Percentiles rank a stretch among this genome's conserved stretches.
Conservation (phyloP, 2,329 filamentous ascomycete genomes). For the Periconia sp. region DNA sequence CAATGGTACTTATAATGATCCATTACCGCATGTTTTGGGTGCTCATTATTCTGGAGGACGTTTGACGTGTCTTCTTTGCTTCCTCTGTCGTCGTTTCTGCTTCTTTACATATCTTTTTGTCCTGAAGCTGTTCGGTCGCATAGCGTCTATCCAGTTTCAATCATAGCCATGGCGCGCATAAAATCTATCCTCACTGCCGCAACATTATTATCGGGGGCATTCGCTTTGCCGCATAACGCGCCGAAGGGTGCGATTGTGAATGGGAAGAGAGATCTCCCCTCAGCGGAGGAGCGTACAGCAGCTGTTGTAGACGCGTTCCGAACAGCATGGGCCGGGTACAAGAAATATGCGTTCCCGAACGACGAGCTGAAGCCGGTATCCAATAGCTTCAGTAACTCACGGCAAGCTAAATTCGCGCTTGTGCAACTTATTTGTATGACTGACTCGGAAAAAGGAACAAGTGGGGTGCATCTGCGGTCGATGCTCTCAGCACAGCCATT, state of each 20-base stretch:
- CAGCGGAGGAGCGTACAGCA: slow-evolving; percentile 30
- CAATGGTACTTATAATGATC: slow-evolving; percentile 3
- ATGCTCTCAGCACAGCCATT: slow-evolving; percentile 79
- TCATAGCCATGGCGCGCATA: slow-evolving; percentile 6
- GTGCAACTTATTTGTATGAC: neutral
- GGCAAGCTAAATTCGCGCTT: slow-evolving; percentile 55
- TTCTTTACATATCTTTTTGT: neutral
- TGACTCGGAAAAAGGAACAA: slow-evolving; percentile 67
- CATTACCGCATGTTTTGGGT: too few species aligned
- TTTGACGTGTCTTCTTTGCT: neutral
- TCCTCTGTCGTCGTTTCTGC: neutral
- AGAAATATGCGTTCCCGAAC: slow-evolving; percentile 75
- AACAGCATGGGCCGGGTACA: slow-evolving; percentile 59
- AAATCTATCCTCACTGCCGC: slow-evolving; percentile 6
- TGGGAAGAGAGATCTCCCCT: slow-evolving; percentile 13
- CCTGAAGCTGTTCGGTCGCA: neutral
- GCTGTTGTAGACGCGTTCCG: slow-evolving; percentile 43
- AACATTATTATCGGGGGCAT: slow-evolving; percentile 4
- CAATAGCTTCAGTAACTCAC: slow-evolving; percentile 70
- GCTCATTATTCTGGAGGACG: neutral
- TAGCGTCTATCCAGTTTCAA: neutral
- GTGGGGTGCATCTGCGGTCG: slow-evolving; percentile 84
- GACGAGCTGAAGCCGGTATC: slow-evolving; percentile 75
- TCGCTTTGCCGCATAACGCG: slow-evolving; percentile 8
- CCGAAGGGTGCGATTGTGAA: neutral